Evolutionary conservation across 768 basidiomycete species (phyloP), one percentile per base, ranked within the genome.

Genomic region (Obba rivulosa): DNA sequence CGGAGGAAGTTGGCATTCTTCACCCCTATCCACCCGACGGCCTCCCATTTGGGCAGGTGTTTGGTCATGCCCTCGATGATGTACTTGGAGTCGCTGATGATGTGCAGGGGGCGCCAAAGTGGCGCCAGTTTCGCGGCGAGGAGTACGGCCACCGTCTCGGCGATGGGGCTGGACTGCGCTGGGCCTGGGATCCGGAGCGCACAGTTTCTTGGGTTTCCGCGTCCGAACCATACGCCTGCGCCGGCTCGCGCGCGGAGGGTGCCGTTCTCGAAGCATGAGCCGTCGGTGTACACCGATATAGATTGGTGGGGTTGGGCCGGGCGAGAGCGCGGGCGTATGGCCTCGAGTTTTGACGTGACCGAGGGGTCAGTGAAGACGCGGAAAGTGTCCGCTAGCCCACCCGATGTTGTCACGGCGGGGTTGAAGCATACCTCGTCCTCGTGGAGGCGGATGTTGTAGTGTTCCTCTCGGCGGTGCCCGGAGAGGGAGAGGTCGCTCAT

Each of bases 1-100:
- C 41, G 8, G 23, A 57, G 50, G 1, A 64, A 10, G 0, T 48
- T 9, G 0, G 10, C 41, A 35, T 70, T 68, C 1, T 31, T 16
- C 0, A 55, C 40, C 0, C 35, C 42, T 0, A 62, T 58, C 57
- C 54, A 72, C 0, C 68, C 66, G 0, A 13, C 10, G 34, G 69
- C 57, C 35, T 70, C 66, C 54, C 59, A 57, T 1, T 41, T 39
- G 0, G 23, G 5, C 0, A 55, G 38, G 45, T 55, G 36, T 14
- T 44, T 22, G 2, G 57, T 52, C 10, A 54, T 34, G 0, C 57
- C 44, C 1, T 60, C 35, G 0, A 61, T 58, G 0, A 40, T 46
- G 1, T 59, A 55, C n/a, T n/a, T 31, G 0, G 63, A 61, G 58
- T 64, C 58, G 0, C 58, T 49, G n/a, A 41, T 38, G 1, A 60